Evolutionary conservation across 2,329 filamentous ascomycete species (phyloP), one percentile per base, ranked within the genome.

Genomic region (Colletotrichum euphorbiae): DNA sequence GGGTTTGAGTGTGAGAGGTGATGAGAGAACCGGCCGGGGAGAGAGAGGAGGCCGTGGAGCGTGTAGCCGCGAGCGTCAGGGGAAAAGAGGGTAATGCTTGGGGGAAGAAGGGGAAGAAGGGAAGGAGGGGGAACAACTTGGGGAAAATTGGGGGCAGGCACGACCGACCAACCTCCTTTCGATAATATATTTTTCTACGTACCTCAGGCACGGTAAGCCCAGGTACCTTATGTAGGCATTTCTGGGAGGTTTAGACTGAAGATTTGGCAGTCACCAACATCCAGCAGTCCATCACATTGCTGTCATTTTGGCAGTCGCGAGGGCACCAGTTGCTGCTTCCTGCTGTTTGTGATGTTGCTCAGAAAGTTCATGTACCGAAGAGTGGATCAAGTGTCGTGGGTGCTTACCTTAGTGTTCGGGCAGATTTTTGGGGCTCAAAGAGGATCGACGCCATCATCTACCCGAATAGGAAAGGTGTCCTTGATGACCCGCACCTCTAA

Each of bases 351-450:
- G 7, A 54, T 13, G 6, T 28, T 0, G 6, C 28, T 28, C 7
- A 7, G 1, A 8, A 28, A 2, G 2, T 7, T n/a, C 4, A 43
- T 13, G 38, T 28, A 43, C n/a, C 15, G 38, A 24, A 42, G 21
- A 31, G 48, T 48, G 12, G 17, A 5, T 21, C 17, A 43, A 24
- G 11, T 38, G 52, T 7, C 6, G 46, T 40, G 54, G 24, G 15
- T 63, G 64, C 64, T 59, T n/a, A n/a, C n/a, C n/a, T n/a, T n/a
- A n/a, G n/a, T n/a, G n/a, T n/a, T 63, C 50, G 63, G 62, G 50
- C 58, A 67, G 17, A 43, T 36, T 24, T 38, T 5, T 67, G 58
- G 58, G 50, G 51, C 58, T 66, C 58, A 33, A 56, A 19, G 11
- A n/a, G 12, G 11, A 63, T 67, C 60, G 28, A 31, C 64, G 42